These are phyloP conservation scores for Allium fistulosum DNA, from an alignment of 106 monocot species.

Conservation along the genomic window DNA sequence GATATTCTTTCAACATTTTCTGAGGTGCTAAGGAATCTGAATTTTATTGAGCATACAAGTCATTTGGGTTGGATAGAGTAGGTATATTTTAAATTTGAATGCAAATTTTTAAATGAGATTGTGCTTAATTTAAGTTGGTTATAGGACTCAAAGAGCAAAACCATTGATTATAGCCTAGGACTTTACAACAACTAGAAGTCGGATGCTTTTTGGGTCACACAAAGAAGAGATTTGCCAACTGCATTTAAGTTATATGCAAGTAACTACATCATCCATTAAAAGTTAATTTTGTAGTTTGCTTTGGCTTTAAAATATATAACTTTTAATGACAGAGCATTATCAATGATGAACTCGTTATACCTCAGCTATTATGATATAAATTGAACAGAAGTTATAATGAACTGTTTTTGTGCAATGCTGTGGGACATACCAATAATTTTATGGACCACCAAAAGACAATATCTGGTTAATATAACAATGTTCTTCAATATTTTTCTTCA, in stretches of 20 bases:
- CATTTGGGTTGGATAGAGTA: slow-evolving; percentile 74
- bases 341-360: not conserved
- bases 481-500: not conserved
- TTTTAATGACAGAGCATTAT: too few species aligned
- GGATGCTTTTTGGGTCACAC: too few species aligned
- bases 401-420: not conserved
- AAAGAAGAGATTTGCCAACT: too few species aligned
- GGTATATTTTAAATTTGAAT: slow-evolving; percentile 11
- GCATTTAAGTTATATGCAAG: too few species aligned
- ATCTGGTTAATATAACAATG: not conserved
- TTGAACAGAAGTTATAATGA: not conserved
- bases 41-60: slow-evolving; percentile 71
- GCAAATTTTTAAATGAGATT: not conserved
- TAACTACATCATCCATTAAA: too few species aligned
- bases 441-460: not conserved
- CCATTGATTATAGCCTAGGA: slow-evolving; percentile 75
- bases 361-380: too few species aligned
- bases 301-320: too few species aligned
- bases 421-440: not conserved
- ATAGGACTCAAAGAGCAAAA: slow-evolving; percentile 53
- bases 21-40: slow-evolving; percentile 52
- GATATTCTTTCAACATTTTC: slow-evolving; percentile 61
- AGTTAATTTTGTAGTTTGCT: too few species aligned
- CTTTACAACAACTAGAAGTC: too few species aligned
- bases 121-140: slow-evolving; percentile 1